Percentiles rank a stretch among this genome's conserved stretches.
Evolutionary conservation across 2,329 filamentous ascomycete species (phyloP).

Genomic region (Torrubiella hemipterigena): DNA sequence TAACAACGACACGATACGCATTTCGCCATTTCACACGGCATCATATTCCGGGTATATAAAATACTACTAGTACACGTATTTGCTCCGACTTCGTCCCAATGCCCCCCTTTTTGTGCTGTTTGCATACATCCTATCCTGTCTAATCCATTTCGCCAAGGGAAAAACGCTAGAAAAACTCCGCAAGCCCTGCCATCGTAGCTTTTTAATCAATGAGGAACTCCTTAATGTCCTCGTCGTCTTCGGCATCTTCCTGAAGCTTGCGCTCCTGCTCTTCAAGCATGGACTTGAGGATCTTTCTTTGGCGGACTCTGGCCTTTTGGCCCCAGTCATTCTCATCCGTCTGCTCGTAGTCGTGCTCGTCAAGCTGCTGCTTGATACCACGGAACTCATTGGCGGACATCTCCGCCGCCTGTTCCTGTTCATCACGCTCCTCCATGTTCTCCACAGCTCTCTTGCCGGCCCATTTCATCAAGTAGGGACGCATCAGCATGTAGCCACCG

Average conservation of each 20-base stretch:
- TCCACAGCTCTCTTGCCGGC: slow-evolving; percentile 51
- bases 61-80: too few relatives aligned
- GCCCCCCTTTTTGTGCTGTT: too few relatives aligned
- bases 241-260: slow-evolving; percentile 44
- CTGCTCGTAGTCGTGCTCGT: slow-evolving; percentile 37
- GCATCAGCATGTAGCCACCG: slow-evolving; percentile 60
- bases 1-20: too few relatives aligned
- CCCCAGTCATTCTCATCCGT: slow-evolving; percentile 48
- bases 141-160: neutral
- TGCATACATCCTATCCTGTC: too few relatives aligned
- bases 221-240: slow-evolving; percentile 65
- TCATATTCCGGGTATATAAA: too few relatives aligned
- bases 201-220: slow-evolving; percentile 50
- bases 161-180: neutral
- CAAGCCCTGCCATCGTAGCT: neutral
- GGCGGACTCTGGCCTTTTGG: slow-evolving; percentile 56
- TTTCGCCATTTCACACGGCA: too few relatives aligned
- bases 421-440: slow-evolving; percentile 48
- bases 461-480: slow-evolving; percentile 61
- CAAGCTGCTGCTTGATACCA: slow-evolving; percentile 40
- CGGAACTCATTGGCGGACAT: slow-evolving; percentile 55
- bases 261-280: slow-evolving; percentile 51
- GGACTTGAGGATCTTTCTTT: slow-evolving; percentile 55
- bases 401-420: slow-evolving; percentile 40
- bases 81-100: too few relatives aligned